Evolutionary conservation across 495 filamentous ascomycete species (phyloP).

Genomic region (Acidiella bohemica): DNA sequence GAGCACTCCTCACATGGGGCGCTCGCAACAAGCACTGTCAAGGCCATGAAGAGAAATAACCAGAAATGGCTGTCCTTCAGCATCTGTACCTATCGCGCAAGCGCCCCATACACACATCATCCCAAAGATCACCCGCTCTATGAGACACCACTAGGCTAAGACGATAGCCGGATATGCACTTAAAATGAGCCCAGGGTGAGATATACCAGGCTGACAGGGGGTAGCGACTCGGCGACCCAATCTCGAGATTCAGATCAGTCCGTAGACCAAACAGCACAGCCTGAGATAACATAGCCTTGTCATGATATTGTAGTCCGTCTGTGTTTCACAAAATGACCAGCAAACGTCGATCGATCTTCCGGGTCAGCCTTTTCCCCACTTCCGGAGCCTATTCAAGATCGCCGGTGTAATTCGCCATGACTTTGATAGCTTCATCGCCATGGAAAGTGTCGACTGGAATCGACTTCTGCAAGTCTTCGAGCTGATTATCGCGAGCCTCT

Average conservation of each 20-base stretch:
- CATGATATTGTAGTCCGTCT: conserved; percentile 33
- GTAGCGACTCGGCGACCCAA: conserved; percentile 30
- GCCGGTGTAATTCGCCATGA: conserved; percentile 29
- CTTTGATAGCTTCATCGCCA: conserved; percentile 35
- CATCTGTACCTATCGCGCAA: conserved; percentile 30
- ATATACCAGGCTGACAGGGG: conserved; percentile 30
- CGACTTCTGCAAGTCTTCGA: conserved; percentile 1
- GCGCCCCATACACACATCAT: conserved; percentile 30
- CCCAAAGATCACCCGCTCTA: conserved; percentile 32
- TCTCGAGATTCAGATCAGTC: conserved; percentile 1
- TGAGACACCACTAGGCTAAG: conserved; percentile 34
- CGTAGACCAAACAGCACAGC: conserved; percentile 15
- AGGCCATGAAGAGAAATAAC: conserved; percentile 28
- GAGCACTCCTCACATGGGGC: background rate
- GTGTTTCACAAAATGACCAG: conserved; percentile 40
- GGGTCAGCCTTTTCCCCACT: conserved; percentile 29
- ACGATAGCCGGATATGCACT: conserved; percentile 34
- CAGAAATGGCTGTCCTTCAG: conserved; percentile 34
- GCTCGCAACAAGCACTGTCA: conserved; percentile 20
- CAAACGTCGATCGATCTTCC: conserved; percentile 35
- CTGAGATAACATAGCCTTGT: conserved; percentile 32
- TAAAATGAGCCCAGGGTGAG: conserved; percentile 38
- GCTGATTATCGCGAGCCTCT: background rate
- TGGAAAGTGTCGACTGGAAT: conserved; percentile 31
- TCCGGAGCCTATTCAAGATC: conserved; percentile 30